These are phyloP conservation scores for Gossypium mustelinum DNA, from an alignment of 345 rosid species.

Conservation along the genomic window DNA sequence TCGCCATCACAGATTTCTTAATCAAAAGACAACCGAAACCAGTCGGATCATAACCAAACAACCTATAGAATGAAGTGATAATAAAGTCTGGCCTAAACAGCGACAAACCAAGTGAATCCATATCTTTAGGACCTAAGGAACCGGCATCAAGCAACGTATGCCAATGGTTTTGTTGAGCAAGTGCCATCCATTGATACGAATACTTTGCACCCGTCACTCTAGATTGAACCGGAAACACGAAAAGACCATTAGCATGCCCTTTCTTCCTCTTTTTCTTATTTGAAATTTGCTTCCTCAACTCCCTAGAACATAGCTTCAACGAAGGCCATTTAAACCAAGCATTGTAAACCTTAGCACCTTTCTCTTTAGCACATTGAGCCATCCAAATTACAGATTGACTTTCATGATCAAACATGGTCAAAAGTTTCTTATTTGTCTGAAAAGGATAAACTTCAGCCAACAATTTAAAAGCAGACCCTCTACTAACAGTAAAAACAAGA, in stretches of 20 bases:
- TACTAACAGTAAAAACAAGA: slow-evolving; percentile 78
- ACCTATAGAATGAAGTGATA: slow-evolving; percentile 68
- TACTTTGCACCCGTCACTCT: slow-evolving; percentile 80
- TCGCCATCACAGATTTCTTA: slow-evolving; percentile 75
- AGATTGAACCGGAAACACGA: slow-evolving; percentile 86
- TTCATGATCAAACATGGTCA: slow-evolving; percentile 93
- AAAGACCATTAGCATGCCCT: slow-evolving; percentile 68
- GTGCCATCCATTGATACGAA: slow-evolving; percentile 89
- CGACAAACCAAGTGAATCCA: slow-evolving; percentile 86
- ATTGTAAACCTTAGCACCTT: slow-evolving; percentile 74
- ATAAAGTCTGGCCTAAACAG: slow-evolving; percentile 84
- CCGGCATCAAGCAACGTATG: slow-evolving; percentile 84
- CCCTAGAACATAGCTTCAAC: slow-evolving; percentile 74
- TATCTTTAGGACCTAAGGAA: slow-evolving; percentile 80
- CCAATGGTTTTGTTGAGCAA: slow-evolving; percentile 82
- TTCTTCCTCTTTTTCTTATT: slow-evolving; percentile 78
- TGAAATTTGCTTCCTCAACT: slow-evolving; percentile 66
- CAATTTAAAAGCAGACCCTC: slow-evolving; percentile 85
- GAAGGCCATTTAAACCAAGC: slow-evolving; percentile 95
- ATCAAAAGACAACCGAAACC: slow-evolving; percentile 87
- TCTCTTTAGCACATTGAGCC: slow-evolving; percentile 79
- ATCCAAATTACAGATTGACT: slow-evolving; percentile 91
- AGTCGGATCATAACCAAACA: slow-evolving; percentile 75
- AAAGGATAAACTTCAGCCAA: slow-evolving; percentile 83
- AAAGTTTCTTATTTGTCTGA: slow-evolving; percentile 56